Base-by-base conservation (phyloP, 805 yeast species). In the Millerago galiae region DNA sequence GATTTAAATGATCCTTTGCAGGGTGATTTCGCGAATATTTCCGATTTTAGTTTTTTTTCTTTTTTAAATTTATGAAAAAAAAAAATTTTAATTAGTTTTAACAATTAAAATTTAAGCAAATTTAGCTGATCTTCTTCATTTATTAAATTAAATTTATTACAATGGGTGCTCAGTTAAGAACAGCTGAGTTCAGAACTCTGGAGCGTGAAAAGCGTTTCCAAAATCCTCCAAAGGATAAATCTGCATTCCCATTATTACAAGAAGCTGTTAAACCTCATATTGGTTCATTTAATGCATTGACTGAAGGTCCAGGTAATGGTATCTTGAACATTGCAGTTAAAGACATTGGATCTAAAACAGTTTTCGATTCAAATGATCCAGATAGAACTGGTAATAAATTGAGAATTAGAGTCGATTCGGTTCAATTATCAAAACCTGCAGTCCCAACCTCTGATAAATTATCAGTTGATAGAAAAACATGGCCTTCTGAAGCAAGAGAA, bases 261-360 rank as follows among this genome's bases (percentile, higher is more conserved):
- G 95, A 88, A 49, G 98, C 99, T 13, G 93, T 93, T 33, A 79
- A 79, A 44, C 99, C 99, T 5, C 99, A 93, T 62, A 77, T 93
- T 43, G 97, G 95, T 8, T 91, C 98, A 2, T 93, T 93, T 72
- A 84, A 93, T 71, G 97, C 97, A 5, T 71, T 93, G 44, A 85
- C 95, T 18, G 95, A 86, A 45, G 96, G 95, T 35, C 79, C 85
- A 18, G 80, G 72, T 35, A 95, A 91, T 37, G 96, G 96, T 6
- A 63, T 93, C 21, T 70, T 93, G 46, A 88, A 90, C 61, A 67
- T 83, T 40, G 97, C 85, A 2, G 95, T 83, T 37, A 73, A 82
- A 55, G 98, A 93, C 58, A 88, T 93, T 47, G 99, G 98, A 9
- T 66, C 77, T 46, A 86, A 82, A 57, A 79, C 89, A 14, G 81